These are phyloP conservation scores for Umbelopsis vinacea DNA, from an alignment of 192 early-diverging fungal genomes.

Conservation along the genomic window DNA sequence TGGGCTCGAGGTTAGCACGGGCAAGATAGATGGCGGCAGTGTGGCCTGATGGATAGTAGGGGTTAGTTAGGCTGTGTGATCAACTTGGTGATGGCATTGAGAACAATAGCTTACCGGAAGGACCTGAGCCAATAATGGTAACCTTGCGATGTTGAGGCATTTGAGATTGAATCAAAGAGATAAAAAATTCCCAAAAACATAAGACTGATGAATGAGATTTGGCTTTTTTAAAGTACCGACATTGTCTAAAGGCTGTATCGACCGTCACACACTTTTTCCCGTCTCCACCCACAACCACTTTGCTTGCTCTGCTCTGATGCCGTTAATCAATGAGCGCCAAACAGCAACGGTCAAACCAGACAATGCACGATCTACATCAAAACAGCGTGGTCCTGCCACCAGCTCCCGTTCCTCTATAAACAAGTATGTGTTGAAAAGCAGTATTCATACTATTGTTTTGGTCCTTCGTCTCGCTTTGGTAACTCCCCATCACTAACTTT, in stretches of 20 bases:
- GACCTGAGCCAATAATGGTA: slow-evolving; percentile 90
- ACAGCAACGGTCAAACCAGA: neutral
- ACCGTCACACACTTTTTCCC: neutral
- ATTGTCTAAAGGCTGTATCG: no score
- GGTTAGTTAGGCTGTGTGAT: neutral
- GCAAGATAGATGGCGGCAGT: slow-evolving; percentile 96
- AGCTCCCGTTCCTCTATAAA: neutral
- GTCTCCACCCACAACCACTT: neutral
- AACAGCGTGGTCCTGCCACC: neutral
- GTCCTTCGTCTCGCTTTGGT: neutral
- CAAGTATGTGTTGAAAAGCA: neutral
- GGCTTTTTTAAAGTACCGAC: no score
- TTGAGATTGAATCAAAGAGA: neutral
- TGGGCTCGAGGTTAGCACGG: slow-evolving; percentile 90
- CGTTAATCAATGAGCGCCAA: slow-evolving; percentile 6
- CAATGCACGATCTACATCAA: neutral
- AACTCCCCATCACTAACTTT: neutral
- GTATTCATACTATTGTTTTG: slow-evolving; percentile 16
- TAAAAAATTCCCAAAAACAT: neutral
- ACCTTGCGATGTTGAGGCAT: slow-evolving; percentile 57
- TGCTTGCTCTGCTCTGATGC: neutral
- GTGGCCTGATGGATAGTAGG: slow-evolving; percentile 57
- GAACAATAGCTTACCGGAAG: slow-evolving; percentile 65
- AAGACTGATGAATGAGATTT: no score
- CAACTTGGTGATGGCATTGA: neutral